Conservation (phyloP, 2,329 filamentous ascomycete species). For the Cyphellophora europaea region DNA sequence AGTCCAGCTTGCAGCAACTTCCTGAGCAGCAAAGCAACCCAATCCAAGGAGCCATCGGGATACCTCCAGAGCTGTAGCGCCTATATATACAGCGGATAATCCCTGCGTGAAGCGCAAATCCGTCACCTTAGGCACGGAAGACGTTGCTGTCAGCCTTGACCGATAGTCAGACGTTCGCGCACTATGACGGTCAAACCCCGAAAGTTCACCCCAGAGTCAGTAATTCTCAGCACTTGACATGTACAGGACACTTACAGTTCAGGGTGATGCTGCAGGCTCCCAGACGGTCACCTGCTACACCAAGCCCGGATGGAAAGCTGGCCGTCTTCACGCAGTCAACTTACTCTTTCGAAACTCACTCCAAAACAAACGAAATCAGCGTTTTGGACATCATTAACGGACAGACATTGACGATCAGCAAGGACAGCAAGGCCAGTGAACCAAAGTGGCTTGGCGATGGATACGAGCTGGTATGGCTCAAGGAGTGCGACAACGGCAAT, state of each 20-base stretch:
- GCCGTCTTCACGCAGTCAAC: constrained; percentile 38
- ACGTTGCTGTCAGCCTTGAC: no score
- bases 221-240: neutral
- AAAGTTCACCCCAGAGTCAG: constrained; percentile 4
- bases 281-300: constrained; percentile 33
- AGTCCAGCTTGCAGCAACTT: no score
- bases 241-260: neutral
- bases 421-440: constrained; percentile 34
- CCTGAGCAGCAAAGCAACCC: no score
- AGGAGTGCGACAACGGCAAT: constrained; percentile 33
- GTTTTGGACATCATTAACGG: constrained; percentile 34
- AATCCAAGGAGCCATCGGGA: no score
- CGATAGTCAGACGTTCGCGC: no score
- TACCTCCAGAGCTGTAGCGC: no score
- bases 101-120: no score
- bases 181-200: neutral
- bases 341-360: constrained; percentile 41
- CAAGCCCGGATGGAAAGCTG: constrained; percentile 36
- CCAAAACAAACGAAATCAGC: constrained; percentile 36
- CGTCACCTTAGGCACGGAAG: no score
- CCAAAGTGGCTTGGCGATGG: constrained; percentile 37
- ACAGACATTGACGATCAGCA: constrained; percentile 31
- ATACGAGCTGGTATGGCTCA: constrained; percentile 37
- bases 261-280: constrained; percentile 39
- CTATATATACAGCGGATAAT: no score